These are phyloP conservation scores for Neofusicoccum umdonicola DNA, from an alignment of 2,329 filamentous ascomycete species.

Conservation along the genomic window DNA sequence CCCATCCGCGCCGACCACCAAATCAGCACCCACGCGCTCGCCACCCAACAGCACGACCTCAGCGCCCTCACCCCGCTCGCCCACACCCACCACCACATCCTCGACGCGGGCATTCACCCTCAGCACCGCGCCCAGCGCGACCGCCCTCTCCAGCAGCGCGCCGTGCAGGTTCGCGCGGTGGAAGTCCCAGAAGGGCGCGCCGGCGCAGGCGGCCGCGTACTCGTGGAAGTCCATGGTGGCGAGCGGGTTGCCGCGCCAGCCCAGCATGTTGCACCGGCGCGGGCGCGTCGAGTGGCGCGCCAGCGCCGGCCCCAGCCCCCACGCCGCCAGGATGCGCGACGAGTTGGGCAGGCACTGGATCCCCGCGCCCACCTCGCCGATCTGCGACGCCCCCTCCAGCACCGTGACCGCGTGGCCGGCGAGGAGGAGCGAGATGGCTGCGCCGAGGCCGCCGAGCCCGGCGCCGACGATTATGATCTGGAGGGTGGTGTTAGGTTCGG, in stretches of 20 bases:
- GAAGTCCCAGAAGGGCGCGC: slow-evolving; percentile 54
- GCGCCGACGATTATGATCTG: slow-evolving; percentile 55
- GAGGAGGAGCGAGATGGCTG: slow-evolving; percentile 48
- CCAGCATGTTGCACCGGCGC: slow-evolving; percentile 48
- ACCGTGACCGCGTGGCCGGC: slow-evolving; percentile 49
- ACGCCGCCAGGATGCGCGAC: slow-evolving; percentile 47
- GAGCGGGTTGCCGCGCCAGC: slow-evolving; percentile 53
- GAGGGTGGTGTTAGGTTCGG: neutral
- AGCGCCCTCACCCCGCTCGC: slow-evolving; percentile 34
- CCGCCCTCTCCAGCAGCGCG: slow-evolving; percentile 47
- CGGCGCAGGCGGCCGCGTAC: slow-evolving; percentile 39
- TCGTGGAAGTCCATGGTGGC: slow-evolving; percentile 50
- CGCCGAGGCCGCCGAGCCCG: slow-evolving; percentile 54
- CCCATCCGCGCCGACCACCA: slow-evolving; percentile 51
- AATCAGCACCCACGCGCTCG: slow-evolving; percentile 29
- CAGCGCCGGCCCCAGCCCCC: slow-evolving; percentile 48
- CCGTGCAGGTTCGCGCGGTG: slow-evolving; percentile 54
- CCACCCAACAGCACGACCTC: slow-evolving; percentile 35
- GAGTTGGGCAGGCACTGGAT: slow-evolving; percentile 53
- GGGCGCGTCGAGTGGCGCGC: slow-evolving; percentile 43
- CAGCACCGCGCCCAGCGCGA: slow-evolving; percentile 49
- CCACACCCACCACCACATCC: slow-evolving; percentile 43
- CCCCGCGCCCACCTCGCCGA: slow-evolving; percentile 51
- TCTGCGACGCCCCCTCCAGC: slow-evolving; percentile 48
- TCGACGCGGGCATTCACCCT: slow-evolving; percentile 46